Conservation (phyloP, 2,329 filamentous ascomycete genomes). For the Fonsecaea multimorphosa region DNA sequence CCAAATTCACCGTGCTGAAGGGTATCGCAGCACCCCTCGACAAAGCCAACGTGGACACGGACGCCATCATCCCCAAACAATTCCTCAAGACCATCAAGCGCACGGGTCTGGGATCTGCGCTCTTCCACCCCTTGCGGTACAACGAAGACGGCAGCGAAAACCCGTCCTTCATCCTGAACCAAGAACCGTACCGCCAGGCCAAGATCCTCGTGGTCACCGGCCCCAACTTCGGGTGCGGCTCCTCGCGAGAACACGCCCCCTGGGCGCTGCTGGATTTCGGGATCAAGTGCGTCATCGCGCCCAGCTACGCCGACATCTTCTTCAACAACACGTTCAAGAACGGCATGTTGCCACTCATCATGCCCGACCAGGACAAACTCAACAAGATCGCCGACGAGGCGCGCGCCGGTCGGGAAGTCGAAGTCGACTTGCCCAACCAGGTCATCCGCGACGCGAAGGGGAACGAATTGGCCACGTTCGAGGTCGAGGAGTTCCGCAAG, state of each 20-base stretch:
- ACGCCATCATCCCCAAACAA: conserved; percentile 98
- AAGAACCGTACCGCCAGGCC: conserved; percentile 79
- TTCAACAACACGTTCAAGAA: conserved; percentile 99
- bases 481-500: conserved; percentile 91
- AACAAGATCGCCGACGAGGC: conserved; percentile 78
- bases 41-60: conserved; percentile 92
- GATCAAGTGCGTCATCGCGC: conserved; percentile 90
- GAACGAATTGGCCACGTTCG: conserved; percentile 75
- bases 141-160: conserved; percentile 76
- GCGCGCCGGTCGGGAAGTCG: conserved; percentile 78
- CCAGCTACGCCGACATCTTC: conserved; percentile 90
- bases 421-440: conserved; percentile 87
- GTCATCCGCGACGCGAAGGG: conserved; percentile 77
- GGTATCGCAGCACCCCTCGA: conserved; percentile 89
- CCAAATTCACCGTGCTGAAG: conserved; percentile 82
- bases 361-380: conserved; percentile 68
- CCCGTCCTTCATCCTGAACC: conserved; percentile 84
- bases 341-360: conserved; percentile 89
- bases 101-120: conserved; percentile 83
- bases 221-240: conserved; percentile 93
- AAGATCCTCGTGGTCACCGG: conserved; percentile 94
- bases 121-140: conserved; percentile 86
- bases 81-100: conserved; percentile 99
- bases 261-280: conserved; percentile 98
- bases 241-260: conserved; percentile 90